Base-by-base conservation (phyloP, 73 alveolate genomes). In the Stentor coeruleus region DNA sequence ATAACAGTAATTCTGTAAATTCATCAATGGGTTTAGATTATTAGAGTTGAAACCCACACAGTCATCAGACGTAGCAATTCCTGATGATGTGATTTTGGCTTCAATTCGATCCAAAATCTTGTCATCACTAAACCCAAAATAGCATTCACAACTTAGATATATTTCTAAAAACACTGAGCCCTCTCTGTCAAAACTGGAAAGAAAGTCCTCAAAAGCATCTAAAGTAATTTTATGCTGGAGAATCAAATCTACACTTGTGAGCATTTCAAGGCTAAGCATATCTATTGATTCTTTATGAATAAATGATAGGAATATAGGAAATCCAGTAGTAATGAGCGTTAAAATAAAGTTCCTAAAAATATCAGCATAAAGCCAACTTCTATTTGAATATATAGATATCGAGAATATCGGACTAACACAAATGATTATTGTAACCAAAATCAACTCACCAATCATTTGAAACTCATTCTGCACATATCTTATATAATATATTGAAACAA, bases 171-270 rank as follows among this genome's bases (percentile, higher is more conserved):
- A 49, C 6, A 49, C 20, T 11, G 20, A 6, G 20, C 66, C 66
- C 20, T 49, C 28, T 49, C 66, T 20, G 66, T 49, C 66, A 11
- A 49, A 6, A 11, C 20, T 49, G 6, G 28, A 28, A 15, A 66
- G 39, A 66, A 66, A 66, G 49, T 33, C 39, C 33, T 66, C 79
- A 66, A 66, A 66, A 66, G 36, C 36, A 11, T 66, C 39, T 15
- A 26, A 66, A 66, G 42, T 26, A 20, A 31, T 15, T 33, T 26
- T 31, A 33, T 66, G n/a, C 33, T 66, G 79, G 11, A 66, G 37
- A 33, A 31, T 33, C 14, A 66, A 40, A 1, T 66, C 79, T 33
- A 66, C 20, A 20, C 40, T 20, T 28, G n/a, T 66, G 1, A 66
- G 41, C 79, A 66, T 66, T 26, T 66, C 79, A 20, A 66, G 20